Base-by-base conservation (phyloP, 2,329 filamentous ascomycete species). In the Fonsecaea monophora region DNA sequence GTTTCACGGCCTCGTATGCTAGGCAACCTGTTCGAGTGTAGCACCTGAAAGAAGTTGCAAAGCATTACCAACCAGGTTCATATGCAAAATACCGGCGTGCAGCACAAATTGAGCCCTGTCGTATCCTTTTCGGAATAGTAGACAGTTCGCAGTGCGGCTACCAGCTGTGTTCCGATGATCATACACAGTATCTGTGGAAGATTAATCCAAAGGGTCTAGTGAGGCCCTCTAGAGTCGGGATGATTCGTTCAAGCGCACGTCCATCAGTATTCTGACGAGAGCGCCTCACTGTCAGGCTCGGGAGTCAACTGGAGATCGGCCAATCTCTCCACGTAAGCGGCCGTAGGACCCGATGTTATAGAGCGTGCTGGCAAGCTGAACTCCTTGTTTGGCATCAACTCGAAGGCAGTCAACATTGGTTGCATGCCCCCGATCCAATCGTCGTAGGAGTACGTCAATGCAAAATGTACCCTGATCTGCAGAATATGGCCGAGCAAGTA, bases 361-460 rank as follows among this genome's bases (percentile, higher is more conserved):
- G 60, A 25, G 10, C 15, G 12, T 25, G 53, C 35, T 53, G 53
- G 34, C n/a, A 21, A 34, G 6, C 15, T 21, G 7, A 12, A 7
- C 35, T 50, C 45, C 42, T 18, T 40, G 18, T 15, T 25, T 32
- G 45, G 48, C 48, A 63, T 60, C n/a, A 68, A 25, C 32, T 61
- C 60, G 25, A 60, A 63, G 38, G 65, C 55, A 1, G 42, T 56
- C 38, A 65, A 32, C 66, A 68, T 68, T n/a, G 66, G 62, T 30
- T 38, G 35, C 45, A 68, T 15, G 15, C 60, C 62, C 12, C 62
- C 66, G 61, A 65, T 59, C 66, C 66, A 68, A 25, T 68, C 66
- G 30, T 59, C 53, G 42, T 65, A 60, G 8, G 42, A 53, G 25
- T 68, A 68, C 12, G 63, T 68, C 54, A 66, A 15, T 25, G 65